phyloP scores from a whole-genome alignment of 257 asterid genomes.

The Salvia splendens region DNA sequence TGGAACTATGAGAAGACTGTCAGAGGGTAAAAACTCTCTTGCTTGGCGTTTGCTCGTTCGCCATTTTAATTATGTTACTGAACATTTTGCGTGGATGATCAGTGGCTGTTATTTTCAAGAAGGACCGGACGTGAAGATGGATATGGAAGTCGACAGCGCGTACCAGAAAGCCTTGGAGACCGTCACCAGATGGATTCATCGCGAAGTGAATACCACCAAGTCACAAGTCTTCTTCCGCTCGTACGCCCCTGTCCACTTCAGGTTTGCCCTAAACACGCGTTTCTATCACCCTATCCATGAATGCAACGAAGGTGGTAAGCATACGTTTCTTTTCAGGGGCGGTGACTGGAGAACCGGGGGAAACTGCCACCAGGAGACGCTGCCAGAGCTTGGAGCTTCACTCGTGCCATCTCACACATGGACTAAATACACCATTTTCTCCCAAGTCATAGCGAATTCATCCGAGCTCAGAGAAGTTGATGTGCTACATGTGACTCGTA shows the following conservation, averaged over 20 bases:
- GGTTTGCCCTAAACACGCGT: slow-evolving; percentile 26
- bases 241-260: slow-evolving; percentile 93
- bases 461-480: slow-evolving; percentile 40
- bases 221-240: slow-evolving; percentile 85
- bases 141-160: slow-evolving; percentile 67
- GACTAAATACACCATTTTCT: slow-evolving; percentile 56
- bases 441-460: slow-evolving; percentile 38
- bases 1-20: slow-evolving; percentile 94
- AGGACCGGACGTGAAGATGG: slow-evolving; percentile 67
- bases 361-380: slow-evolving; percentile 71
- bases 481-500: slow-evolving; percentile 61
- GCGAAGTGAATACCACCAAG: slow-evolving; percentile 56
- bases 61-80: slow-evolving; percentile 18
- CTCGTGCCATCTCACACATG: slow-evolving; percentile 66
- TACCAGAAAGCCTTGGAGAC: slow-evolving; percentile 65
- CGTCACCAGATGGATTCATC: slow-evolving; percentile 61
- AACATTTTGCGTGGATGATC: slow-evolving; percentile 19
- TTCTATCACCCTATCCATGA: neutral
- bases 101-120: slow-evolving; percentile 98
- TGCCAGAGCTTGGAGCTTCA: slow-evolving; percentile 73
- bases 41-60: neutral
- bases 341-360: slow-evolving; percentile 96
- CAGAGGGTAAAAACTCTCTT: slow-evolving; percentile 59
- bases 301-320: neutral
- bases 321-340: slow-evolving; percentile 48